These are phyloP conservation scores for Zarea fungicola DNA, from an alignment of 2,329 filamentous ascomycete species.

Conservation along the genomic window DNA sequence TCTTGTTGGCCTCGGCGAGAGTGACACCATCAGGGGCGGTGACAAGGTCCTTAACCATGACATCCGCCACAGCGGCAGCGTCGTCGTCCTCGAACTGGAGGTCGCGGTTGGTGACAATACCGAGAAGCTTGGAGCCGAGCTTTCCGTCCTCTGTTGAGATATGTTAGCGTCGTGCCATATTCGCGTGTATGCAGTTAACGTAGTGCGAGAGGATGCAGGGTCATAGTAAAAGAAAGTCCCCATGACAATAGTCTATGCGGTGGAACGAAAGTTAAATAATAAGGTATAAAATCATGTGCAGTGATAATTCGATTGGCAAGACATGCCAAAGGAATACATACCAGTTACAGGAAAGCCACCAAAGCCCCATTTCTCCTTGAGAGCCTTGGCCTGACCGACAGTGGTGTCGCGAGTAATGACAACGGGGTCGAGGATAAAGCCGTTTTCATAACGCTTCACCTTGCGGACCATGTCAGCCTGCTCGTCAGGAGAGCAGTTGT, in stretches of 20 bases:
- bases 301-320: constrained; percentile 13
- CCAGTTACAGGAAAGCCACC: constrained; percentile 98
- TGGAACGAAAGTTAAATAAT: constrained; percentile 99
- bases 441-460: constrained; percentile 99
- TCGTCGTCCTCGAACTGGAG: constrained; percentile 88
- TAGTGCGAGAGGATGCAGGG: not conserved
- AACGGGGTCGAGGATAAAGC: constrained; percentile 94
- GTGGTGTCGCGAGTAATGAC: constrained; percentile 85
- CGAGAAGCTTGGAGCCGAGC: constrained; percentile 90
- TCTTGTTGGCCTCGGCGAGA: constrained; percentile 83
- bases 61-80: constrained; percentile 68
- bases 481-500: constrained; percentile 97
- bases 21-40: constrained; percentile 81
- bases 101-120: constrained; percentile 96
- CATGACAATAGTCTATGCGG: constrained; percentile 88
- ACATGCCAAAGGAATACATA: constrained; percentile 45
- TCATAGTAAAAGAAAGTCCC: constrained; percentile 52
- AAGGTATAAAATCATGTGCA: constrained; percentile 71
- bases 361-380: constrained; percentile 98
- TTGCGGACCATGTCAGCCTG: constrained; percentile 99
- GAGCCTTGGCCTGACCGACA: constrained; percentile 80
- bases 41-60: constrained; percentile 94
- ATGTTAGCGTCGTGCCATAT: not conserved
- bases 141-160: constrained; percentile 70
- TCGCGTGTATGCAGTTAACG: constrained; percentile 13